Conservation (phyloP, 805 yeast genomes). For the Lachancea kluyveri region DNA sequence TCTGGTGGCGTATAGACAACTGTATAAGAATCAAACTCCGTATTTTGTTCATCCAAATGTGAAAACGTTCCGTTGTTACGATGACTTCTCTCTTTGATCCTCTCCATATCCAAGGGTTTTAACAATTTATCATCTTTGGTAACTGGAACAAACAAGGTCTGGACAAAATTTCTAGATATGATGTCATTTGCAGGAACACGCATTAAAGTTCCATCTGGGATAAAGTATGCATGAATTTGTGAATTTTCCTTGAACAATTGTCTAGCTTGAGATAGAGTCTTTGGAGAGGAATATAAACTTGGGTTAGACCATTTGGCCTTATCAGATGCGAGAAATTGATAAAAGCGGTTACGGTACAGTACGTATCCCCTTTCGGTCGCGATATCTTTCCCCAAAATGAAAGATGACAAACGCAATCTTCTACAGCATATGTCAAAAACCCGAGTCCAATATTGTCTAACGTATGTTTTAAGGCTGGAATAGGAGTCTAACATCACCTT, state of each 20-base stretch:
- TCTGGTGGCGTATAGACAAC: slow-evolving; percentile 85
- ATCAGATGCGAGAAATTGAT: slow-evolving; percentile 36
- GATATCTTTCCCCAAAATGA: slow-evolving; percentile 56
- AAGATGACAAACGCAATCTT: slow-evolving; percentile 70
- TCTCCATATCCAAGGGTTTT: slow-evolving; percentile 28
- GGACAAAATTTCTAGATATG: slow-evolving; percentile 57
- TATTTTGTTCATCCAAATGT: slow-evolving; percentile 36
- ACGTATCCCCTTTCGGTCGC: slow-evolving; percentile 68
- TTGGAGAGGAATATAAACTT: slow-evolving; percentile 51
- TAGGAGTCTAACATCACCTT: slow-evolving; percentile 22
- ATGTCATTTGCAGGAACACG: slow-evolving; percentile 86
- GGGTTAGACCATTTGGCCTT: slow-evolving; percentile 37
- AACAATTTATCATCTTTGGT: slow-evolving; percentile 68
- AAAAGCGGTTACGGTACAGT: slow-evolving; percentile 44
- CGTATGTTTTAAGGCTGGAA: slow-evolving; percentile 30
- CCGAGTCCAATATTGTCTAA: slow-evolving; percentile 52
- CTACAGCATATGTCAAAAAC: slow-evolving; percentile 52
- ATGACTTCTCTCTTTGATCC: slow-evolving; percentile 28
- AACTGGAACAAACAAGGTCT: slow-evolving; percentile 72
- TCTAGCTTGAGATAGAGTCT: slow-evolving; percentile 40
- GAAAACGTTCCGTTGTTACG: slow-evolving; percentile 40
- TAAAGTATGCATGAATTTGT: slow-evolving; percentile 47
- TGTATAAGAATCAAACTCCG: slow-evolving; percentile 44
- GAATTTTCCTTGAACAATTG: slow-evolving; percentile 39
- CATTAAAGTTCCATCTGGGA: slow-evolving; percentile 75